phyloP scores from a whole-genome alignment of 176 grass and related monocot species.

The Ensete glaucum region DNA sequence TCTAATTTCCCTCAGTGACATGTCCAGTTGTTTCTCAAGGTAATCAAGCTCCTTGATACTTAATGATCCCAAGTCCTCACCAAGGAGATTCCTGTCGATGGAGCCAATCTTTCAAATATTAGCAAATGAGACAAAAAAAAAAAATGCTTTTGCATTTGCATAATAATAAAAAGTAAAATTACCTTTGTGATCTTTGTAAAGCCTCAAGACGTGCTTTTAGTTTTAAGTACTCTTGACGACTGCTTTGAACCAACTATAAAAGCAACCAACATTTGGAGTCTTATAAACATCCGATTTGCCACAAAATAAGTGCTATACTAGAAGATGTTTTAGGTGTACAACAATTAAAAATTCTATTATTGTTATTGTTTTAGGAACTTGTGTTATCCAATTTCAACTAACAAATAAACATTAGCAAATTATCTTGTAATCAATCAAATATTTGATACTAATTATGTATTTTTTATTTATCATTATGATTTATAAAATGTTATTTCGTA shows the following conservation, averaged over 20 bases:
- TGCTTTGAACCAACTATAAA: conserved; percentile 45
- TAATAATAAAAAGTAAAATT: conserved; percentile 7
- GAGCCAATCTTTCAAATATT: neutral
- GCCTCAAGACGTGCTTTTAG: conserved; percentile 63
- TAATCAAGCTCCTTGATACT: conserved; percentile 65
- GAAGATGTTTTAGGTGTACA: no score
- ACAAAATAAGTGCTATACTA: no score
- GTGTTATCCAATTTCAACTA: no score
- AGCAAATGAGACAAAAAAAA: neutral
- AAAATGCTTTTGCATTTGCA: neutral
- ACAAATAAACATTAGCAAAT: no score
- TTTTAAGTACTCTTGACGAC: conserved; percentile 76
- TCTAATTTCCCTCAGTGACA: conserved; percentile 58
- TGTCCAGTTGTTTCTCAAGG: conserved; percentile 72
- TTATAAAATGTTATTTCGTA: no score
- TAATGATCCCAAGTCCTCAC: conserved; percentile 63
- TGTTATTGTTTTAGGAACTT: no score
- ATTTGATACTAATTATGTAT: no score
- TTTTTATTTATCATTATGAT: no score
- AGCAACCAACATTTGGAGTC: neutral
- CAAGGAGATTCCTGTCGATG: conserved; percentile 67
- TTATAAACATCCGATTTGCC: no score
- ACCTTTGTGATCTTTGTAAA: conserved; percentile 85
- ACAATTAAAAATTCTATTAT: no score
- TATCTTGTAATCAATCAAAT: no score